Evolutionary conservation across 2,329 filamentous ascomycete species (phyloP).

Genomic region (Juglanconis oblonga): DNA sequence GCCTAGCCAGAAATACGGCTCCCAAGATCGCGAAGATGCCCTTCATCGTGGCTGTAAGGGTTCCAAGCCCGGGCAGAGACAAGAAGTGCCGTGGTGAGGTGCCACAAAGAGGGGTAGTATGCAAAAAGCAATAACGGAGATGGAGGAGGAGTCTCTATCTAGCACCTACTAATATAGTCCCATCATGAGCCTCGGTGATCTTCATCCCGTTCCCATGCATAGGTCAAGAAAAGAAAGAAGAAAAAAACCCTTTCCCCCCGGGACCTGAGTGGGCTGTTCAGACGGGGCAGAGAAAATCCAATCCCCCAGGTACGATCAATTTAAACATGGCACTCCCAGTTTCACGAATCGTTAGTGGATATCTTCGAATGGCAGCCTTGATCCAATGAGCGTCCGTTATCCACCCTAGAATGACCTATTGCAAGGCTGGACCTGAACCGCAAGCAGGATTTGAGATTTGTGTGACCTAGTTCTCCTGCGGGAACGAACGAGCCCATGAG

Average conservation of each 20-base stretch:
- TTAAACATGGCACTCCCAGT: background rate
- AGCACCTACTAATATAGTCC: background rate
- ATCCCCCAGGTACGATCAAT: background rate
- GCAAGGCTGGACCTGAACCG: background rate
- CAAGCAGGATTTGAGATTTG: background rate
- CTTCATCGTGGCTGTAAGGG: background rate
- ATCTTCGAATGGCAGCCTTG: background rate
- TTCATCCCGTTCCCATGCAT: too few species aligned
- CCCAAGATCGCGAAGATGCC: background rate
- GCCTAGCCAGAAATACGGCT: background rate
- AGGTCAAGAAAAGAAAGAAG: too few species aligned
- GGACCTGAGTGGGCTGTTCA: background rate
- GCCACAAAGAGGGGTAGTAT: background rate
- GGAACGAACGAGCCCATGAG: background rate
- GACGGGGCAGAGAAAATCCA: background rate
- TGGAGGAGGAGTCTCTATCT: background rate
- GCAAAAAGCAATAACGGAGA: background rate
- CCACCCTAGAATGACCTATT: background rate
- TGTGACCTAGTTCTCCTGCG: background rate
- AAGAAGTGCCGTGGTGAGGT: background rate
- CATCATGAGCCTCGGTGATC: too few species aligned
- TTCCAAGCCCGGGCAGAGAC: background rate
- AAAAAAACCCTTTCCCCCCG: background rate
- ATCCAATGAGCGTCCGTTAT: background rate
- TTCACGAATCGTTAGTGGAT: background rate